phyloP scores from a whole-genome alignment of 306 rosid species.

The Rosa lucieae region DNA sequence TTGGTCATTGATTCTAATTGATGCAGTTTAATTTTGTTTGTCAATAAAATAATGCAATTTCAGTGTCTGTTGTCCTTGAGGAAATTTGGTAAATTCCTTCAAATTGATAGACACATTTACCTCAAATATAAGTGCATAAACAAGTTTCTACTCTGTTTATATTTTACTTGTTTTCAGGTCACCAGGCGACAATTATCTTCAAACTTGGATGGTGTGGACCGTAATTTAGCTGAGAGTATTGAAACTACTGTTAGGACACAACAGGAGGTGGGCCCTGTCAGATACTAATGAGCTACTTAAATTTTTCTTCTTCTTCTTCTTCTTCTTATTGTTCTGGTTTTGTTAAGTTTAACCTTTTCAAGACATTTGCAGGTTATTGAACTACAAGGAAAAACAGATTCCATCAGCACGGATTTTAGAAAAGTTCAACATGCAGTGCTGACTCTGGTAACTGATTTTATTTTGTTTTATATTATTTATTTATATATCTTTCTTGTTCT shows the following conservation, averaged over 20 bases:
- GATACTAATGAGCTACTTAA: constrained; percentile 10
- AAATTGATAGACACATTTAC: constrained; percentile 9
- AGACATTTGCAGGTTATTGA: constrained; percentile 50
- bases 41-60: not conserved
- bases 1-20: not conserved
- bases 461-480: not conserved
- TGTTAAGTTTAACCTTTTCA: constrained; percentile 6
- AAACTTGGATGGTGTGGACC: constrained; percentile 57
- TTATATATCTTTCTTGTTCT: constrained; percentile 2
- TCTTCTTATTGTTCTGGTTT: constrained; percentile 4
- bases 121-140: not conserved
- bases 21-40: not conserved
- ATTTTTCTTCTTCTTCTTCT: not conserved
- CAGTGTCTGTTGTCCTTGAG: constrained; percentile 14
- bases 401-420: constrained; percentile 42
- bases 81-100: constrained; percentile 14
- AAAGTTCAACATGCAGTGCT: constrained; percentile 50
- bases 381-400: constrained; percentile 44
- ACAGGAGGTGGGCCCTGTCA: constrained; percentile 52
- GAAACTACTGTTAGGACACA: constrained; percentile 43
- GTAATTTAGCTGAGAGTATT: constrained; percentile 52
- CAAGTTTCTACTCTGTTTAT: constrained; percentile 22
- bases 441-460: constrained; percentile 53
- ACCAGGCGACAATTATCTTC: constrained; percentile 58
- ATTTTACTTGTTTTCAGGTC: constrained; percentile 49